Percentiles rank a stretch among this genome's conserved stretches.
Conservation (phyloP, 805 yeast genomes). For the Candida orba region DNA sequence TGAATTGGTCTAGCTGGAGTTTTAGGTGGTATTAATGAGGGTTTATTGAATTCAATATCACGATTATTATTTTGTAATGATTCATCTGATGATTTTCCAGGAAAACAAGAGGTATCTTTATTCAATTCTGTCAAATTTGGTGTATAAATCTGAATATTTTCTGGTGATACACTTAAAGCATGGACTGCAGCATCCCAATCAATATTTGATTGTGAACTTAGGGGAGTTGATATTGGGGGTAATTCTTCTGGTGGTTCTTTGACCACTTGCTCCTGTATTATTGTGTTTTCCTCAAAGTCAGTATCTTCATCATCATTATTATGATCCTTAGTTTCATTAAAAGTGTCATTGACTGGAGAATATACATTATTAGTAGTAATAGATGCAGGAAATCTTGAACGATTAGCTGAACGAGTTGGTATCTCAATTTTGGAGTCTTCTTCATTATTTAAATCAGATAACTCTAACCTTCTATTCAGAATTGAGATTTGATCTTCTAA, state of each 20-base stretch:
- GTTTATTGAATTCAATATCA: no score
- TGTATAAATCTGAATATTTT: not conserved
- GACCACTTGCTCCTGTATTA: not conserved
- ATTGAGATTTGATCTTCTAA: slow-evolving; percentile 13
- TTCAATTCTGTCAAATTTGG: not conserved
- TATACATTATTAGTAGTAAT: not conserved
- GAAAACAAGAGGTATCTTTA: no score
- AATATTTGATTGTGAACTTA: slow-evolving; percentile 9
- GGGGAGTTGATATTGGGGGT: slow-evolving; percentile 3
- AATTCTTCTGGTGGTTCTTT: not conserved
- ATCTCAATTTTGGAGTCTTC: slow-evolving; percentile 11
- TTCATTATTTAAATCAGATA: not conserved
- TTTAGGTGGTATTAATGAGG: no score
- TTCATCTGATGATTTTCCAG: no score
- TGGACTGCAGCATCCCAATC: slow-evolving; percentile 22
- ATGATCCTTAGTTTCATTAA: no score
- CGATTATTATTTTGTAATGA: no score
- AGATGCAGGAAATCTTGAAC: slow-evolving; percentile 12
- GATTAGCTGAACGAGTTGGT: slow-evolving; percentile 36
- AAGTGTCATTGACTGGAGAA: no score
- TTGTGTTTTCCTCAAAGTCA: not conserved
- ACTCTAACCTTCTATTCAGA: slow-evolving; percentile 8
- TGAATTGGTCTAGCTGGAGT: no score
- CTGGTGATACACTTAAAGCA: slow-evolving; percentile 10
- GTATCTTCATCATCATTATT: not conserved